Evolutionary conservation across 75 land plant species (phyloP).

Genomic region (Picea glauca): DNA sequence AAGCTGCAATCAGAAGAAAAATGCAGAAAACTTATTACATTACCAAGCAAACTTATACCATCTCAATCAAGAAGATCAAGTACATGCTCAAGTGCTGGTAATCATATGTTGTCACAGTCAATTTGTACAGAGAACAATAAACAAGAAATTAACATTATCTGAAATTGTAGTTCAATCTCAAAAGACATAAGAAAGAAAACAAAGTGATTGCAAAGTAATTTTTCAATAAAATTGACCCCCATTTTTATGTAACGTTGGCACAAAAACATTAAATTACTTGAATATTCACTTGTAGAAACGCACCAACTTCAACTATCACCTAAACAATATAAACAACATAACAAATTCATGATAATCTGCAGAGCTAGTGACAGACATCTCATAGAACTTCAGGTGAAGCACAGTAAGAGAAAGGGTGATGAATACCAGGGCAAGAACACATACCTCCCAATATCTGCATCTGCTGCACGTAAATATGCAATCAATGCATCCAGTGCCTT

Average conservation of each 20-base stretch:
- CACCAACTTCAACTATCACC: no score
- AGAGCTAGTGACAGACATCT: no score
- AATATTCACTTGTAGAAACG: no score
- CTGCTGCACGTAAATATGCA: slow-evolving; percentile 84
- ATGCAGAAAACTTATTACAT: neutral
- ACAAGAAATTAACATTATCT: neutral
- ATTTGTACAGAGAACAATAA: neutral
- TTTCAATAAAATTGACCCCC: neutral
- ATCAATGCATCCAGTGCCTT: slow-evolving; percentile 96
- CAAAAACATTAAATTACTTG: neutral
- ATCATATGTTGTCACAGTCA: neutral
- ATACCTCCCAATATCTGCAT: slow-evolving; percentile 91
- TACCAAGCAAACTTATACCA: neutral
- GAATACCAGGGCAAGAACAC: neutral
- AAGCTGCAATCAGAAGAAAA: neutral
- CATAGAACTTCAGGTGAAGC: no score
- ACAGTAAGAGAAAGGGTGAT: neutral
- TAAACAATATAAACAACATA: no score
- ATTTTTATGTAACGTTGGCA: neutral
- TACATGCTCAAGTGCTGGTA: neutral
- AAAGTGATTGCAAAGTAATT: neutral
- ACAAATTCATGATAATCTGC: no score
- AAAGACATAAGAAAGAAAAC: neutral
- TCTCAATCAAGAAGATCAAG: neutral
- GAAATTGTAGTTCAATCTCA: neutral